Evolutionary conservation across 1,139 yeast species (phyloP), one percentile per base, ranked within the genome.

Genomic region (Kodamaea arcana): DNA sequence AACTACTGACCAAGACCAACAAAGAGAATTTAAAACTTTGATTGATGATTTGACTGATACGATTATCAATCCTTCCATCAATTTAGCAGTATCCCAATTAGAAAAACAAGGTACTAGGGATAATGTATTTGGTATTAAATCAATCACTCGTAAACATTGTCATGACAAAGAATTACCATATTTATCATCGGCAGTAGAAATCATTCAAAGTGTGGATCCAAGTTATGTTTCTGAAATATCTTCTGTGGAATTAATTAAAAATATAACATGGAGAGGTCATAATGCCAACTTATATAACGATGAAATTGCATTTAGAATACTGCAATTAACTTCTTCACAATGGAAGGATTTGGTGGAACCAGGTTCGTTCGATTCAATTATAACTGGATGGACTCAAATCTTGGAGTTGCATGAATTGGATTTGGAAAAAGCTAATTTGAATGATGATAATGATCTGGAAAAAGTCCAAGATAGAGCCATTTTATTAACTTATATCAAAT

Each of bases 391-490:
- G 75, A 43, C 55, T 11, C 59, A 58, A 30, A 50, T 64, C 20
- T 62, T 65, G 40, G 71, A 66, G 29, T 46, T 52, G 14, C 59
- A 55, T 40, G 32, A 39, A 27, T 38, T 35, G 6, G 58, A 51
- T 33, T 34, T 47, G 28, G 51, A 42, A 25, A 64, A 59, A 37
- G 59, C 58, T 40, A 57, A 53, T 30, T 30, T 35, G 17, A 34
- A 34, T 24, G 38, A 38, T 24, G 73, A 70, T 37, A 73, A 63
- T 21, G 75, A 69, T 40, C 61, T 62, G 30, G 78, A 73, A 32
- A 76, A 72, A 40, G 74, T 70, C 21, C 94, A 87, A 60, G 78
- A 83, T 47, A 75, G 83, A 43, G 87, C 88, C 51, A 79, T 90
- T 44, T 62, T 87, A 32, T 65, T 78, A 39, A 84, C 96, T 0